Evolutionary conservation across 164 flowering plant species (phyloP).

Genomic region (Cinnamomum chago): DNA sequence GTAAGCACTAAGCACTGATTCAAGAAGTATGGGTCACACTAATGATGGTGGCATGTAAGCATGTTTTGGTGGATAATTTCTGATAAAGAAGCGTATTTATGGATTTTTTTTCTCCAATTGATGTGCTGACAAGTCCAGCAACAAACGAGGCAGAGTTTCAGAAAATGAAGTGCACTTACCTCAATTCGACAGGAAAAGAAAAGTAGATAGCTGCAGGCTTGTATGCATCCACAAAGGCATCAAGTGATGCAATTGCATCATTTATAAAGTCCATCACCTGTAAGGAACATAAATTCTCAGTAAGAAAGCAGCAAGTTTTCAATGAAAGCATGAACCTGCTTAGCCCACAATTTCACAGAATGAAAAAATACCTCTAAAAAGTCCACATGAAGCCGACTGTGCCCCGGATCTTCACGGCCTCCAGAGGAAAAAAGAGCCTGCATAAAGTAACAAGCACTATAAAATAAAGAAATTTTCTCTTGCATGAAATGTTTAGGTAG

Average conservation of each 20-base stretch:
- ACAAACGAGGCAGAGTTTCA: background rate
- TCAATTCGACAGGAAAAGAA: constrained; percentile 54
- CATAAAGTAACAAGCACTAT: background rate
- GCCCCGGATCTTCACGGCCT: constrained; percentile 36
- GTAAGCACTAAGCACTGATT: too few species aligned
- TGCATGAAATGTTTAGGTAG: background rate
- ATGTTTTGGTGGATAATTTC: too few species aligned
- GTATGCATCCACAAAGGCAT: constrained; percentile 70
- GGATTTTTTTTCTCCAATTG: background rate
- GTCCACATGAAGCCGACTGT: constrained; percentile 46
- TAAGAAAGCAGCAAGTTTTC: background rate
- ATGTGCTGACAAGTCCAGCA: background rate
- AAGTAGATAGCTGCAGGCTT: constrained; percentile 76
- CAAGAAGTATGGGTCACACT: too few species aligned
- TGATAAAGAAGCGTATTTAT: too few species aligned
- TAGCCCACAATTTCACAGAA: too few species aligned
- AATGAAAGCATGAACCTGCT: constrained; percentile 1
- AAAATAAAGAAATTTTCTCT: background rate
- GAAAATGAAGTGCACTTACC: constrained; percentile 32
- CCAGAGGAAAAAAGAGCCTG: constrained; percentile 64
- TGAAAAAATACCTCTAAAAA: constrained; percentile 55
- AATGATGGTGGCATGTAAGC: too few species aligned
- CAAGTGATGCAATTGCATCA: constrained; percentile 80
- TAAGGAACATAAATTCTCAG: constrained; percentile 4
- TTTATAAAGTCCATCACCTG: constrained; percentile 96